phyloP scores from a whole-genome alignment of 768 basidiomycete species.

The Pulveroboletus ravenelii region DNA sequence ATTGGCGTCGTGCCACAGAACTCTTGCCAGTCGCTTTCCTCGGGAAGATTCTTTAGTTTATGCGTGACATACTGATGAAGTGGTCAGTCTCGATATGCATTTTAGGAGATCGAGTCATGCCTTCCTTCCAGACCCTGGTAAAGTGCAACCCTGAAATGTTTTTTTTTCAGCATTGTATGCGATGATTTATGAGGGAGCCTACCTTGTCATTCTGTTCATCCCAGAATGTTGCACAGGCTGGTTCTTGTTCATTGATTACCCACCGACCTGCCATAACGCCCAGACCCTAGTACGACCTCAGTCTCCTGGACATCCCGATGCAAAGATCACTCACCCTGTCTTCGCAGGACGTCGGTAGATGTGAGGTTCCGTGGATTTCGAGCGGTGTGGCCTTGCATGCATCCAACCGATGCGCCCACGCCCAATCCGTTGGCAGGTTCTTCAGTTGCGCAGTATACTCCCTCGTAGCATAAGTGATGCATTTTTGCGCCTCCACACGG shows the following conservation, averaged over 20 bases:
- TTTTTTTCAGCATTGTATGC: neutral
- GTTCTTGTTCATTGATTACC: constrained; percentile 22
- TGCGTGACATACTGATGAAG: constrained; percentile 23
- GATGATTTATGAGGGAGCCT: neutral
- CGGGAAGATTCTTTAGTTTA: constrained; percentile 23
- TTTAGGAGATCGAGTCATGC: constrained; percentile 1
- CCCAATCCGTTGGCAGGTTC: constrained; percentile 20
- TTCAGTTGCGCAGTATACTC: constrained; percentile 28
- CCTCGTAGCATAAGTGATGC: constrained; percentile 26
- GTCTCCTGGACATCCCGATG: too few relatives aligned
- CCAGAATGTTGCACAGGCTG: constrained; percentile 27
- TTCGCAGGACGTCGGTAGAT: constrained; percentile 21
- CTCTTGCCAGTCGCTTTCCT: constrained; percentile 25
- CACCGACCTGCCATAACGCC: constrained; percentile 25
- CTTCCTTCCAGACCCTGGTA: constrained; percentile 19
- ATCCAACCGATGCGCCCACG: constrained; percentile 15
- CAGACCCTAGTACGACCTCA: constrained; percentile 6
- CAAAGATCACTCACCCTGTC: constrained; percentile 11
- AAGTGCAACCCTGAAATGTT: constrained; percentile 19
- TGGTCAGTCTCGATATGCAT: neutral
- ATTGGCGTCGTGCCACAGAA: constrained; percentile 34
- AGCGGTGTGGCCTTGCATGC: constrained; percentile 22
- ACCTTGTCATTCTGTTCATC: constrained; percentile 25
- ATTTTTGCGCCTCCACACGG: constrained; percentile 13
- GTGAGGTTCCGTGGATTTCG: constrained; percentile 17